phyloP scores from a whole-genome alignment of 176 grass and related monocot species.

The Eremochloa ophiuroides region DNA sequence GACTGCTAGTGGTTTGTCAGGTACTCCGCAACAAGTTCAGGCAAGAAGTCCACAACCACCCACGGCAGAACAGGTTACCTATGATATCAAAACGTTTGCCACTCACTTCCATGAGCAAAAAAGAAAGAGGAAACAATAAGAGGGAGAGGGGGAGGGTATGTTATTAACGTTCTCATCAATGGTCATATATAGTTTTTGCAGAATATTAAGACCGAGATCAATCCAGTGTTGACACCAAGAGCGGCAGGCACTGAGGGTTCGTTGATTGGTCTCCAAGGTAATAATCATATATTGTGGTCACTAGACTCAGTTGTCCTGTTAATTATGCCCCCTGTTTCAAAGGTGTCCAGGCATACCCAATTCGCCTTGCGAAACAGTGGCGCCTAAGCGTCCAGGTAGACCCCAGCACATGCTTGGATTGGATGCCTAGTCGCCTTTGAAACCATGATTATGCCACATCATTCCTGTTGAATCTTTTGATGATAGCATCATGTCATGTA shows the following conservation, averaged over 20 bases:
- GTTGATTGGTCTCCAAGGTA: constrained; percentile 79
- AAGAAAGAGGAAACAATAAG: background rate
- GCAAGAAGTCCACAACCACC: constrained; percentile 59
- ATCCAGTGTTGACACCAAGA: constrained; percentile 70
- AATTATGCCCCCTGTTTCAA: background rate
- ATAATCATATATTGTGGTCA: constrained; percentile 2
- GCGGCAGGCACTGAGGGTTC: constrained; percentile 57
- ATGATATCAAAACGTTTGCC: background rate
- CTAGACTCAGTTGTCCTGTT: background rate
- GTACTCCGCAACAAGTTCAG: constrained; percentile 61
- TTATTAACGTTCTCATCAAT: background rate
- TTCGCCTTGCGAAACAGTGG: too few relatives aligned
- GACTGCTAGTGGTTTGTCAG: constrained; percentile 55
- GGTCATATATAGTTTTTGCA: constrained; percentile 24
- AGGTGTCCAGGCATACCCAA: background rate
- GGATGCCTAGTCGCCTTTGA: background rate
- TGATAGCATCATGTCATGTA: background rate
- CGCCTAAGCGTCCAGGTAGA: too few relatives aligned
- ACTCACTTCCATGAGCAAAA: background rate
- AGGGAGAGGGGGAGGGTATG: background rate
- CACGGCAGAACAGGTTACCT: constrained; percentile 46
- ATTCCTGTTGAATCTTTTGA: background rate
- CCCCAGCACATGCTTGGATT: background rate
- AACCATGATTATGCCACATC: background rate
- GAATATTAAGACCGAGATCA: constrained; percentile 68